Percentiles rank a stretch among this genome's conserved stretches.
Conservation (phyloP, 2,329 filamentous ascomycete species). For the Colletotrichum sp. region DNA sequence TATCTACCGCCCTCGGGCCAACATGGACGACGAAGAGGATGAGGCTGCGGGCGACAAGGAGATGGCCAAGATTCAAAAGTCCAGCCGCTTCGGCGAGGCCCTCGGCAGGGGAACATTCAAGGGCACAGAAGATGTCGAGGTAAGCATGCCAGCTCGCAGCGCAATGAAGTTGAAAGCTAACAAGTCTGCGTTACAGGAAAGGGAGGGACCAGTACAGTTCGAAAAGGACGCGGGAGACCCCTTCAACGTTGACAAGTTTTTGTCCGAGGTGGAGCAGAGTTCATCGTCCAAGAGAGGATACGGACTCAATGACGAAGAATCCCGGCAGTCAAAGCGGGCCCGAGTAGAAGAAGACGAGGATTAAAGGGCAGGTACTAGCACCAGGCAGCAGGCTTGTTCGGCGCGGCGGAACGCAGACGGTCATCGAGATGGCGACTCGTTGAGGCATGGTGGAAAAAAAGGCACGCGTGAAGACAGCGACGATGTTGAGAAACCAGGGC, state of each 20-base stretch:
- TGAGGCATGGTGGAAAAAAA: neutral
- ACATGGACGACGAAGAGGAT: slow-evolving; percentile 76
- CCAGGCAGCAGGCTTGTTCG: neutral
- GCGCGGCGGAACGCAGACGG: neutral
- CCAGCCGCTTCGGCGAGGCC: slow-evolving; percentile 82
- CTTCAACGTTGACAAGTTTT: slow-evolving; percentile 93
- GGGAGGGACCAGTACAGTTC: slow-evolving; percentile 94
- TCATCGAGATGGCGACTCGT: neutral
- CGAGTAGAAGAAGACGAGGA: slow-evolving; percentile 77
- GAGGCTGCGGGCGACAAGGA: slow-evolving; percentile 81
- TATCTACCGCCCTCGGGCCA: slow-evolving; percentile 85
- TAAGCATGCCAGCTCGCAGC: slow-evolving; percentile 41
- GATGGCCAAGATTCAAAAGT: slow-evolving; percentile 87
- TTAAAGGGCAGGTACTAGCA: slow-evolving; percentile 18
- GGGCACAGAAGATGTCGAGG: slow-evolving; percentile 82
- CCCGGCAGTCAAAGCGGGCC: slow-evolving; percentile 70
- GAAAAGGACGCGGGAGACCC: slow-evolving; percentile 86
- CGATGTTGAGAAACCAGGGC: neutral
- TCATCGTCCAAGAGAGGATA: slow-evolving; percentile 73
- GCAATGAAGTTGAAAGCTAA: neutral
- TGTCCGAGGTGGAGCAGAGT: slow-evolving; percentile 76
- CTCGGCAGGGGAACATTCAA: slow-evolving; percentile 91
- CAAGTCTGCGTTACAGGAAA: slow-evolving; percentile 51
- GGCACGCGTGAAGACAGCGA: neutral
- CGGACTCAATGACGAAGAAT: slow-evolving; percentile 72